These are phyloP conservation scores for Casuarina equisetifolia DNA, from an alignment of 306 rosid species.

Conservation along the genomic window DNA sequence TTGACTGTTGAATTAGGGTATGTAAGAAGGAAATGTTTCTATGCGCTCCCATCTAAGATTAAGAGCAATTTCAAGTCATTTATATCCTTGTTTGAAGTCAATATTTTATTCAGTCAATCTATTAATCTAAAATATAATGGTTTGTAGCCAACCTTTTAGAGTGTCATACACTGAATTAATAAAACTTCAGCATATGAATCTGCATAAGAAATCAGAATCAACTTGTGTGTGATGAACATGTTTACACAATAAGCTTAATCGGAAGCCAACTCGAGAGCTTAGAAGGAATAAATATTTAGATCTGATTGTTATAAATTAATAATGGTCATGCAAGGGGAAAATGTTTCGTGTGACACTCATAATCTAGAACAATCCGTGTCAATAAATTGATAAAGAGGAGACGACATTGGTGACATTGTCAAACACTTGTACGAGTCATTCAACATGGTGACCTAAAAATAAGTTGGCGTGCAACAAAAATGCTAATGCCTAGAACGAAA, in stretches of 20 bases:
- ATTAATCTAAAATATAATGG: neutral
- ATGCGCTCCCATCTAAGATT: neutral
- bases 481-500: neutral
- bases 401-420: neutral
- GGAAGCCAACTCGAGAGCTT: neutral
- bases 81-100: neutral
- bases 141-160: no score
- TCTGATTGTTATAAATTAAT: neutral
- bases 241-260: neutral
- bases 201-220: neutral
- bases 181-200: neutral
- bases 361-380: neutral
- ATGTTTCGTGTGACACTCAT: neutral
- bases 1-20: neutral
- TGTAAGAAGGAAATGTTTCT: neutral
- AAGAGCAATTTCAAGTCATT: neutral
- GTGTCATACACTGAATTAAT: neutral
- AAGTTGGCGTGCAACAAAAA: neutral
- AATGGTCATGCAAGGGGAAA: neutral
- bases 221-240: neutral
- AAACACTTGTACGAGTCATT: neutral
- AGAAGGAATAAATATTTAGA: neutral
- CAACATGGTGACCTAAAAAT: neutral
- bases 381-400: neutral
- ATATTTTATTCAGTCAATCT: neutral